Conservation (phyloP, 495 filamentous ascomycete species). For the Trichoderma asperelloides region DNA sequence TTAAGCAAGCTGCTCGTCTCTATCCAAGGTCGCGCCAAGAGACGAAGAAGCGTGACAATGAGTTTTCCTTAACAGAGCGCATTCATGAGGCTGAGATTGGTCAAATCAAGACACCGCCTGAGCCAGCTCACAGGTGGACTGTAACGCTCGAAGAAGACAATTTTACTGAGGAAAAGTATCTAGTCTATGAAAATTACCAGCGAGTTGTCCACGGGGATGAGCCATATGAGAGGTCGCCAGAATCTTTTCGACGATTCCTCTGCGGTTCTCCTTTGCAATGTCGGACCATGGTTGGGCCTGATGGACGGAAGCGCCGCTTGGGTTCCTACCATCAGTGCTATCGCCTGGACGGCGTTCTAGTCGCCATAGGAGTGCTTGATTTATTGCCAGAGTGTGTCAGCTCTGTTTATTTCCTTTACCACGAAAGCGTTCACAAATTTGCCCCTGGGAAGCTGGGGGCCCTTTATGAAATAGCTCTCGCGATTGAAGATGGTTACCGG, state of each 20-base stretch:
- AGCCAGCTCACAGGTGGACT: conserved; percentile 70
- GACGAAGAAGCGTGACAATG: conserved; percentile 59
- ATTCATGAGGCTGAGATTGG: conserved; percentile 60
- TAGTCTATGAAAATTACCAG: conserved; percentile 82
- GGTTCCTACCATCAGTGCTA: conserved; percentile 97
- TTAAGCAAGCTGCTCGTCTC: conserved; percentile 58
- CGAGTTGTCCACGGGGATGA: conserved; percentile 67
- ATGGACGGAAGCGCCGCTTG: conserved; percentile 48
- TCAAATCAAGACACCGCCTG: conserved; percentile 45
- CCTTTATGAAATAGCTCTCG: conserved; percentile 71
- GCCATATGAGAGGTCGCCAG: conserved; percentile 52
- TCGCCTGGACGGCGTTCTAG: conserved; percentile 75
- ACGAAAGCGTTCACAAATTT: conserved; percentile 70
- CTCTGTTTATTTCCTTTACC: conserved; percentile 91
- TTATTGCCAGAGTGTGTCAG: conserved; percentile 80
- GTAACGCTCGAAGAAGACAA: conserved; percentile 72
- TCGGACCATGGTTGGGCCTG: conserved; percentile 30
- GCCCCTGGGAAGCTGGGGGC: conserved; percentile 85
- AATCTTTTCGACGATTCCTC: conserved; percentile 74
- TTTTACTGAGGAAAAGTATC: conserved; percentile 82
- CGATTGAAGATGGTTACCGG: conserved; percentile 63
- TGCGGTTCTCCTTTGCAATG: conserved; percentile 67
- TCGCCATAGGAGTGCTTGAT: conserved; percentile 85
- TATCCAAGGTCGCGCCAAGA: conserved; percentile 76
- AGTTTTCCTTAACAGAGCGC: conserved; percentile 62